Base-by-base conservation (phyloP, 192 early-diverging fungal genomes). In the Backusella tuberculispora region DNA sequence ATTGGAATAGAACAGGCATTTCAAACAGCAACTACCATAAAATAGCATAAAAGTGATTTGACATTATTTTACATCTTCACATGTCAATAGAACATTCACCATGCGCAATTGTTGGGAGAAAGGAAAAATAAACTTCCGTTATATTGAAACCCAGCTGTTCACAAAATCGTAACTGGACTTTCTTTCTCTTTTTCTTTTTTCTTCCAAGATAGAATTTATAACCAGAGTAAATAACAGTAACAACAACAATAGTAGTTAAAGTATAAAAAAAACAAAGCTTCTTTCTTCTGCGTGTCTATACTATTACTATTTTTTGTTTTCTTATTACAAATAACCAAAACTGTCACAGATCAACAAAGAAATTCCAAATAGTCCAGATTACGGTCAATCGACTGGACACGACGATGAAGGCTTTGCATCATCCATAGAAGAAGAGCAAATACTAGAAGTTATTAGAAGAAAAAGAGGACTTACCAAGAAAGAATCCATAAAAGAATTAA, bases 331-430 rank as follows among this genome's bases (percentile, higher is more conserved):
- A 26, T 60, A 26, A 13, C 8, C 53, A 26, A 60, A 60, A 60
- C 53, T 60, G 53, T 60, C 53, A 60, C 53, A 60, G 24, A 19
- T 60, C 21, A 60, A 9, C 53, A 24, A 34, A 34, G 29, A 34
- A 34, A 34, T 60, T 60, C 53, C 53, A 60, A 60, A 19, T 24
- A 60, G 53, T 60, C 53, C 53, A 60, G 53, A 60, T 60, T 60
- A 26, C 46, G 21, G 34, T 66, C 29, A 41, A 47, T 45, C 43
- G 44, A 45, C 68, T 26, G 26, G 68, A 69, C 42, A 24, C 68
- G 53, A 60, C 26, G 78, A 79, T 50, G 74, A 75, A 64, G 80
- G 80, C 3, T 81, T 81, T 78, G 80, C 80, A 0, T 81, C 80
- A 15, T 60, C 80, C 6, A 75, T 75, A 10, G 45, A 78, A 19